phyloP scores from a whole-genome alignment of 345 rosid genomes.

The Eucalyptus guilfoylei region DNA sequence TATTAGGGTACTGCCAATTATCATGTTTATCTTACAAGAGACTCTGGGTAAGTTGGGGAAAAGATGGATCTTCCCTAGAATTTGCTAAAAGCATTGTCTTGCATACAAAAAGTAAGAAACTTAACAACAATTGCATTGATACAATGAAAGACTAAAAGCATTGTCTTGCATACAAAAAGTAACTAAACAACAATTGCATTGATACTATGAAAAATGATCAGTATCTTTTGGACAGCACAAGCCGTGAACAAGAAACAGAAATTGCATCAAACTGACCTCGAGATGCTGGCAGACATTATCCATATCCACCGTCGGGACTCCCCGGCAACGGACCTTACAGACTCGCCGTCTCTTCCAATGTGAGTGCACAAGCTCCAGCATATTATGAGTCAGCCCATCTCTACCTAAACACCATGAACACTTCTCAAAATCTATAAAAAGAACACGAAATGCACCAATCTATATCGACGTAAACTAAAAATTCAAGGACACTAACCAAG shows the following conservation, averaged over 20 bases:
- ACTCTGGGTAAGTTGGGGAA: not conserved
- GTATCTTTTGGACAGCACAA: not conserved
- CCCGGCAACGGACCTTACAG: slow-evolving; percentile 77
- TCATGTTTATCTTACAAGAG: not conserved
- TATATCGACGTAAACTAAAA: not conserved
- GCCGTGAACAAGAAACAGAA: not conserved
- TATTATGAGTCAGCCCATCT: slow-evolving; percentile 93
- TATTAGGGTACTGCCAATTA: not conserved
- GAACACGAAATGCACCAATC: not conserved
- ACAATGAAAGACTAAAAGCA: not conserved
- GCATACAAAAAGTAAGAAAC: not conserved
- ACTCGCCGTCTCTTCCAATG: slow-evolving; percentile 89
- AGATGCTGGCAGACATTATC: slow-evolving; percentile 70
- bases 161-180: not conserved
- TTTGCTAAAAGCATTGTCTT: not conserved
- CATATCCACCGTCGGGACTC: slow-evolving; percentile 93
- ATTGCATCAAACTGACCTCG: slow-evolving; percentile 37
- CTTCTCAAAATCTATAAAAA: not conserved
- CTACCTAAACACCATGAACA: slow-evolving; percentile 34
- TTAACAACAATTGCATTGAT: not conserved
- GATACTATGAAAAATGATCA: not conserved
- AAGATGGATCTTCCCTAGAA: not conserved
- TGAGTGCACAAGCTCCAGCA: slow-evolving; percentile 82
- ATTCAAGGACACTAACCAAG: slow-evolving; percentile 38
- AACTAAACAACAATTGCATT: not conserved